Evolutionary conservation across 352 stramenopile genomes (phyloP), one percentile per base, ranked within the genome.

Genomic region (Globisporangium okanoganense): DNA sequence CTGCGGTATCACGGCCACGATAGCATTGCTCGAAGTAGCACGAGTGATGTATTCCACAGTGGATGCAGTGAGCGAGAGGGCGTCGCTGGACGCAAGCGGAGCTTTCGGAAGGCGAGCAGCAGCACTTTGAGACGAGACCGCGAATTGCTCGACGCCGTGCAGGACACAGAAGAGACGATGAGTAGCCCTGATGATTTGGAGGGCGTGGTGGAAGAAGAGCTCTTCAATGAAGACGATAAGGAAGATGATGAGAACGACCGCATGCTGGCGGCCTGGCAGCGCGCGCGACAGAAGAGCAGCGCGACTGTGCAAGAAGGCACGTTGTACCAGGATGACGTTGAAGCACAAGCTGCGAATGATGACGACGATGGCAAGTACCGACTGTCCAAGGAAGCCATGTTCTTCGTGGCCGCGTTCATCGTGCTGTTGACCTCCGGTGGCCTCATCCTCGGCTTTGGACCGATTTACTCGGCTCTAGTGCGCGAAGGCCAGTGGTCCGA

Each of bases 401-500:
- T 90, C 45, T 14, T 82, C 18, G 65, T 90, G 7, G 83, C 82
- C 12, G 66, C 78, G 9, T 67, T 83, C 12, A 36, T 90, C 35
- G 82, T 90, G 55, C 58, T 92, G 36, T 67, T 81, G 33, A 78
- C 72, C 5, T 93, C 84, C 0, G 84, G 84, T 0, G 84, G 84
- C 0, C 69, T 93, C 56, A 90, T 90, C 55, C 62, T 93, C 2
- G 84, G 84, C 38, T 93, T 93, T 69, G 84, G 84, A 0, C 84
- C 84, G 0, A 69, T 93, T 16, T 93, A 93, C 51, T 87, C 84
- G 20, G 75, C 70, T 36, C 66, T 93, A 1, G 76, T 89, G 27
- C 70, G 71, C 12, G 82, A 90, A 55, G 62, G 76, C 0, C 79
- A 93, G 58, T 93, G 84, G 84, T 75, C 72, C 1, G 79, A 93